These are phyloP conservation scores for Malus asiatica DNA, from an alignment of 306 rosid species.

Conservation along the genomic window DNA sequence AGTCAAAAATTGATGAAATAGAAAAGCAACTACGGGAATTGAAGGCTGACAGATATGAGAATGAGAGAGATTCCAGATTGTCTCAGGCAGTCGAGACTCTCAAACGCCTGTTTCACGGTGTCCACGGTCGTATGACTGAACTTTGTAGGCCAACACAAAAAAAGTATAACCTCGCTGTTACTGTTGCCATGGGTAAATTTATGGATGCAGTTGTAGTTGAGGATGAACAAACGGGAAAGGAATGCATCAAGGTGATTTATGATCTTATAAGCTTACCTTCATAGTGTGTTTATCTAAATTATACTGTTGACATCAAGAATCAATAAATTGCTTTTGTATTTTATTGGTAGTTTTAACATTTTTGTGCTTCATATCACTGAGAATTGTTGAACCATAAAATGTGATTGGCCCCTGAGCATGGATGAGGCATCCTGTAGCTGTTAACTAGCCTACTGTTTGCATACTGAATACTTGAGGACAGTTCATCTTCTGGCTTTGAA, in stretches of 20 bases:
- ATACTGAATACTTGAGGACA: not conserved
- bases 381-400: not conserved
- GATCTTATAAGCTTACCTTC: conserved; percentile 15
- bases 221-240: conserved; percentile 96
- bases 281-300: not conserved
- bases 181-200: conserved; percentile 99
- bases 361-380: not conserved
- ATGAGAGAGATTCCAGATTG: conserved; percentile 84
- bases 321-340: not conserved
- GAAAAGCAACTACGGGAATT: conserved; percentile 88
- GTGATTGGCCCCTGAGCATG: not conserved
- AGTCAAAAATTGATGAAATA: conserved; percentile 61
- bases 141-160: conserved; percentile 96
- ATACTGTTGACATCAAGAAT: not conserved
- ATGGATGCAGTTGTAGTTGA: conserved; percentile 99
- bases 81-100: conserved; percentile 98
- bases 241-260: conserved; percentile 83
- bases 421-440: not conserved
- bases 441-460: not conserved
- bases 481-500: not conserved
- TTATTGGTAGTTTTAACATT: conserved; percentile 2
- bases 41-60: conserved; percentile 93
- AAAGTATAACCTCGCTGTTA: conserved; percentile 92
- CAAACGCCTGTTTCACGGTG: conserved; percentile 93
- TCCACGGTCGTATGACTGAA: conserved; percentile 97